phyloP scores from a whole-genome alignment of 345 rosid genomes.

The Populus euphratica region DNA sequence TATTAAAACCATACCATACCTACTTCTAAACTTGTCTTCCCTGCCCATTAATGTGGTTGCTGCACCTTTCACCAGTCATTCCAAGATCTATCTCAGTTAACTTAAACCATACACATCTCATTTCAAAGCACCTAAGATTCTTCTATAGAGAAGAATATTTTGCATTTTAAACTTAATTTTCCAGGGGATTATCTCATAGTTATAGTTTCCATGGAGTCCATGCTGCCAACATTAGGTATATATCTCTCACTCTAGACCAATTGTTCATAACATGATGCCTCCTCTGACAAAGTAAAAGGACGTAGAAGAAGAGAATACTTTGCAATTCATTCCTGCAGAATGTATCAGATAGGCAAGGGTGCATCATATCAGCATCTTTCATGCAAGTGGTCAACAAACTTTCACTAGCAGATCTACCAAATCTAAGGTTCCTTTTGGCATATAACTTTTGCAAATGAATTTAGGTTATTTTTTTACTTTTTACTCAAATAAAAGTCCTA shows the following conservation, averaged over 20 bases:
- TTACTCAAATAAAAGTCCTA: neutral
- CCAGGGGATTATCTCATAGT: neutral
- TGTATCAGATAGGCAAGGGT: neutral
- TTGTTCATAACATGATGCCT: neutral
- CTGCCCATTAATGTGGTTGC: neutral
- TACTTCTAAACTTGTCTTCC: neutral
- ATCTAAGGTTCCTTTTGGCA: neutral
- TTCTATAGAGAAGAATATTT: no score
- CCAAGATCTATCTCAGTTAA: neutral
- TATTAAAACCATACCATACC: neutral
- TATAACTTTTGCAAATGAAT: neutral
- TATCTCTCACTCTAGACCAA: neutral
- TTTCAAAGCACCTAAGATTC: neutral
- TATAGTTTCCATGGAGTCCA: no score
- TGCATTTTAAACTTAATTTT: no score
- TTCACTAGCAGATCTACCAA: neutral
- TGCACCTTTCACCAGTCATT: neutral
- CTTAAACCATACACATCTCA: neutral
- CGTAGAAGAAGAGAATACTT: neutral
- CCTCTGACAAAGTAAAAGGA: neutral
- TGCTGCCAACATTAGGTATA: neutral
- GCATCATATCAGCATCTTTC: neutral
- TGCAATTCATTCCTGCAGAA: neutral
- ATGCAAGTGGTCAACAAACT: neutral
- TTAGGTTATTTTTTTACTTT: neutral